Evolutionary conservation across 1,284 basidiomycete genomes (phyloP).

Genomic region (Ustilago vetiveriae): DNA sequence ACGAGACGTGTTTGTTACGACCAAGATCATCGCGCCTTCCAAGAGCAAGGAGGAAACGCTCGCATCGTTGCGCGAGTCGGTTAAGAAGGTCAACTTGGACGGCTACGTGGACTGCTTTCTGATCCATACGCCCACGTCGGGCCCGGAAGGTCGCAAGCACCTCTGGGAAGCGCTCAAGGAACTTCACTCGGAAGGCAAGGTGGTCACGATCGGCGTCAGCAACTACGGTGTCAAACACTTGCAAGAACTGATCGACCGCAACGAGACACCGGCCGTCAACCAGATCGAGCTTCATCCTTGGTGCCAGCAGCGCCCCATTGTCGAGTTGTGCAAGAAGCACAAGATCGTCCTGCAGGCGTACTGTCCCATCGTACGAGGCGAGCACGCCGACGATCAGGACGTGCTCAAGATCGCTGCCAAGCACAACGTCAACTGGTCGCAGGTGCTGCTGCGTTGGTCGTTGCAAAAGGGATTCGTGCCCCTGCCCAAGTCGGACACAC

Average conservation of each 20-base stretch:
- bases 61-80: conserved; percentile 28
- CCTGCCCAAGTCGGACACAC: conserved; percentile 53
- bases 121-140: conserved; percentile 47
- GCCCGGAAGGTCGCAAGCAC: conserved; percentile 34
- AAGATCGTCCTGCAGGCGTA: conserved; percentile 44
- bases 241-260: conserved; percentile 24
- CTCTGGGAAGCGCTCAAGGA: conserved; percentile 44
- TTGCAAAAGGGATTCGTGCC: conserved; percentile 47
- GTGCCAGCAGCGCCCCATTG: conserved; percentile 44
- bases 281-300: conserved; percentile 50
- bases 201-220: conserved; percentile 37
- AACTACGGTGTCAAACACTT: conserved; percentile 47
- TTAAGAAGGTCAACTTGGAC: conserved; percentile 32
- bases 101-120: conserved; percentile 50
- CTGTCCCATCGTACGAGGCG: conserved; percentile 43
- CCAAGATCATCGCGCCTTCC: conserved; percentile 36
- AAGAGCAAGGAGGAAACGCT: conserved; percentile 33
- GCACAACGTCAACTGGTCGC: conserved; percentile 41
- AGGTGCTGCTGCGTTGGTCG: conserved; percentile 43
- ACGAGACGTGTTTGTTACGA: conserved; percentile 41
- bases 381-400: conserved; percentile 29
- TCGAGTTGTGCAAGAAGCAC: conserved; percentile 41
- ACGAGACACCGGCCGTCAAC: conserved; percentile 33
- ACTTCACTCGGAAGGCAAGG: conserved; percentile 39
- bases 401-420: conserved; percentile 35